Evolutionary conservation across 1,284 basidiomycete genomes (phyloP).

Genomic region (Phylloporus gajari): DNA sequence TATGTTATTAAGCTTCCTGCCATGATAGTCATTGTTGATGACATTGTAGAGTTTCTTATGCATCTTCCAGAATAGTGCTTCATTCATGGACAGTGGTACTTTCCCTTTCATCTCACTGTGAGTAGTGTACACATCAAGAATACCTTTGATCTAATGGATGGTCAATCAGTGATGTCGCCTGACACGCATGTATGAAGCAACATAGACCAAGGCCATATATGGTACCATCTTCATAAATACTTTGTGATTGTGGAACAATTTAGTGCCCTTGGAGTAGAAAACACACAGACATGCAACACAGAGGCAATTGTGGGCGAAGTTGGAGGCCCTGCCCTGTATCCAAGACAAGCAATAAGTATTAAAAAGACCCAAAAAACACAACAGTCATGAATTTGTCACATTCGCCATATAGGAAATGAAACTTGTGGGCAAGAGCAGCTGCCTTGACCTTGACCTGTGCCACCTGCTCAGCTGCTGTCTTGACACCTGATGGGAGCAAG

Average conservation of each 20-base stretch:
- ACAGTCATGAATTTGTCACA: too few relatives aligned
- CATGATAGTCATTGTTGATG: neutral
- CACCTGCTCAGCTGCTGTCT: neutral
- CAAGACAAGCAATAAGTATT: too few relatives aligned
- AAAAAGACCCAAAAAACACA: too few relatives aligned
- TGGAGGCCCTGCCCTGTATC: neutral
- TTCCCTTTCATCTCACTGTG: neutral
- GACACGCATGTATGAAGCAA: neutral
- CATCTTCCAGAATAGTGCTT: neutral
- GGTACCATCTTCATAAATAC: neutral
- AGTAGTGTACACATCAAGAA: neutral
- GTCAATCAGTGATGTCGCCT: neutral
- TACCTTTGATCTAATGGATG: neutral
- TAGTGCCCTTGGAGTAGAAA: neutral
- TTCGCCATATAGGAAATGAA: too few relatives aligned
- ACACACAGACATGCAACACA: neutral
- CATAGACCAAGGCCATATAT: neutral
- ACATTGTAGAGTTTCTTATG: neutral
- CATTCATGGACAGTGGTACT: neutral
- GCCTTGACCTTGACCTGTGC: conserved; percentile 1
- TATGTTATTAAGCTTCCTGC: neutral
- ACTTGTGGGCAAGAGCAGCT: neutral
- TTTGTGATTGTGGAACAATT: neutral
- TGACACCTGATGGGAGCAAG: too few relatives aligned
- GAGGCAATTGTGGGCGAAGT: neutral